Percentiles rank a stretch among this genome's conserved stretches.
Evolutionary conservation across 345 rosid genomes (phyloP).

Genomic region (Hibiscus syriacus): DNA sequence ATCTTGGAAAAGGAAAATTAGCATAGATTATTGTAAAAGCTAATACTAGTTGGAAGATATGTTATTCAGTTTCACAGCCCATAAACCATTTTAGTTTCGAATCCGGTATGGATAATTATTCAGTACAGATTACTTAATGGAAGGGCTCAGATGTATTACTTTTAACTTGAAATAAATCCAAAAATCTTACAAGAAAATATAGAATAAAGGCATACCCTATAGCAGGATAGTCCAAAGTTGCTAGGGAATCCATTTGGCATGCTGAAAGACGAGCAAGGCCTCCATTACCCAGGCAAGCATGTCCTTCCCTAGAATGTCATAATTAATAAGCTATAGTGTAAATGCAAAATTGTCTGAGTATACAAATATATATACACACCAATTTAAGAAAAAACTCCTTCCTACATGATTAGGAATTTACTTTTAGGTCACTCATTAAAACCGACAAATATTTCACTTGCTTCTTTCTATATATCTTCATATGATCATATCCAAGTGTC

Average conservation of each 20-base stretch:
- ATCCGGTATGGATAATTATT: background rate
- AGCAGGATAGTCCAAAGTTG: conserved; percentile 47
- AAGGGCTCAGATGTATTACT: background rate
- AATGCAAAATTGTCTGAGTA: background rate
- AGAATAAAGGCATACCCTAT: conserved; percentile 29
- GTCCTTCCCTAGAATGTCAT: conserved; percentile 35
- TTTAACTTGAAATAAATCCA: background rate
- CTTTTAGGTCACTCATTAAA: background rate
- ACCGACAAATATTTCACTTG: background rate
- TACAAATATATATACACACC: background rate
- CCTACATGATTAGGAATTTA: background rate
- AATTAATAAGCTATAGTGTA: conserved; percentile 1
- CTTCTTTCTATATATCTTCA: too few species aligned
- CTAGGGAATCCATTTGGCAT: conserved; percentile 49
- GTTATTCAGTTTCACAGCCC: background rate
- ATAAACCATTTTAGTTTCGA: background rate
- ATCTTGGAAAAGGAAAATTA: background rate
- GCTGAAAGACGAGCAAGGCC: conserved; percentile 53
- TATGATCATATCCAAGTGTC: too few species aligned
- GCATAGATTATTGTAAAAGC: background rate
- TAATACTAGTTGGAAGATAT: background rate
- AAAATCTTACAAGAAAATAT: background rate
- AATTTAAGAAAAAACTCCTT: background rate
- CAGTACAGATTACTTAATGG: background rate
- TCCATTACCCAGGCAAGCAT: conserved; percentile 51